These are phyloP conservation scores for Capronia coronata DNA, from an alignment of 2,329 filamentous ascomycete species.

Conservation along the genomic window DNA sequence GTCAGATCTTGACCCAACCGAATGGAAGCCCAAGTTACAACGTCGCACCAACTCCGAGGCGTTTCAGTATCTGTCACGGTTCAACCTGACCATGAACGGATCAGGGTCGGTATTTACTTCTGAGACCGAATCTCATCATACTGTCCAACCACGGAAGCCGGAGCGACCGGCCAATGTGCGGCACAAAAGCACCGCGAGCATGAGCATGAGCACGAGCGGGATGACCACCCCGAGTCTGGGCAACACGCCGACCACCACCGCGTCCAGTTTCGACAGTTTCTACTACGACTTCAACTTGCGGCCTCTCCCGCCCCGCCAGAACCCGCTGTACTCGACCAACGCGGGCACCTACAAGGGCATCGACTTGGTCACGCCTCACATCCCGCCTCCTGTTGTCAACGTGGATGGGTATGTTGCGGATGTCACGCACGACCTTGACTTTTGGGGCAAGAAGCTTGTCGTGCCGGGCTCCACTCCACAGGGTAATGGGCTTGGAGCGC, in stretches of 20 bases:
- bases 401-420: neutral
- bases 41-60: conserved; percentile 36
- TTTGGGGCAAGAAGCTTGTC: conserved; percentile 24
- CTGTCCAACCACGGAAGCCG: neutral
- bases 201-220: conserved; percentile 26
- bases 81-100: conserved; percentile 32
- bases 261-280: conserved; percentile 35
- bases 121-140: neutral
- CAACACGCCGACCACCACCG: conserved; percentile 35
- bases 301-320: conserved; percentile 38
- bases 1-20: conserved; percentile 44
- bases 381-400: conserved; percentile 22
- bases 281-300: conserved; percentile 31
- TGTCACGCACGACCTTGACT: conserved; percentile 4
- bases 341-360: conserved; percentile 31
- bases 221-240: conserved; percentile 32
- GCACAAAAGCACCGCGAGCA: conserved; percentile 32
- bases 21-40: conserved; percentile 45
- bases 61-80: conserved; percentile 41
- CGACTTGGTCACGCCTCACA: conserved; percentile 38
- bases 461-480: conserved; percentile 8
- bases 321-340: conserved; percentile 34
- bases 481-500: conserved; percentile 18
- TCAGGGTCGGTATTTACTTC: neutral
- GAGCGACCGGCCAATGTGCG: conserved; percentile 25